Base-by-base conservation (phyloP, 1,139 yeast species). In the Meyerozyma smithsonii region DNA sequence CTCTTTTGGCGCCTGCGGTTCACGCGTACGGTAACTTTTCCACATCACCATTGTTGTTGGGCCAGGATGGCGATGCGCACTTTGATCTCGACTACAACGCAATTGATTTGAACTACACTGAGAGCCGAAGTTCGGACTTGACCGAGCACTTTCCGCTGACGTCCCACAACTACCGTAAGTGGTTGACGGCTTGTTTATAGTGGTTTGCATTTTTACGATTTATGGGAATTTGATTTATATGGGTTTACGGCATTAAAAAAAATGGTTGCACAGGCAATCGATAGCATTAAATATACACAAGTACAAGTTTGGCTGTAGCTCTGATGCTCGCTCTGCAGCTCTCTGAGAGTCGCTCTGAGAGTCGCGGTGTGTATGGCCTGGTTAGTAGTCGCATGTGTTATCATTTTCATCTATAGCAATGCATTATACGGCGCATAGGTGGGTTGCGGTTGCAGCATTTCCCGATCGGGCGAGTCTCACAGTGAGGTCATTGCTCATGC, bases 101-200 rank as follows among this genome's bases (percentile, higher is more conserved):
- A 35, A 35, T 43, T 35, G 42, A 43, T 28, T 61, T 66, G 56
- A 64, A 66, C 48, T 62, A 63, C 50, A 49, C 63, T 14, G 59
- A 61, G 36, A 51, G 51, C 36, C 55, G 55, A 39, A 51, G 54
- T 36, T 49, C 52, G 23, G 49, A 50, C 45, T 47, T 45, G 37
- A 39, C 49, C 25, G 20, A 49, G 35, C 48, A 46, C 35, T 47
- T 58, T 36, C 56, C 65, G 24, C 59, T 69, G 30, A 67, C 73
- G 36, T 62, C 69, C 25, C 64, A 66, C 43, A 69, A 69, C 51
- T 69, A 69, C 53, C 62, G 73, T 43, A 67, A 67, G 50, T 69
- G 74, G 74, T 58, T 68, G 46, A 58, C 66, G 28, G 69, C 66
- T 37, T 61, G 64, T 44, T 54, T 57, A 51, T 58, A 41, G 36